Evolutionary conservation across 176 grass and related monocot genomes (phyloP).

Genomic region (Oryza nivara): DNA sequence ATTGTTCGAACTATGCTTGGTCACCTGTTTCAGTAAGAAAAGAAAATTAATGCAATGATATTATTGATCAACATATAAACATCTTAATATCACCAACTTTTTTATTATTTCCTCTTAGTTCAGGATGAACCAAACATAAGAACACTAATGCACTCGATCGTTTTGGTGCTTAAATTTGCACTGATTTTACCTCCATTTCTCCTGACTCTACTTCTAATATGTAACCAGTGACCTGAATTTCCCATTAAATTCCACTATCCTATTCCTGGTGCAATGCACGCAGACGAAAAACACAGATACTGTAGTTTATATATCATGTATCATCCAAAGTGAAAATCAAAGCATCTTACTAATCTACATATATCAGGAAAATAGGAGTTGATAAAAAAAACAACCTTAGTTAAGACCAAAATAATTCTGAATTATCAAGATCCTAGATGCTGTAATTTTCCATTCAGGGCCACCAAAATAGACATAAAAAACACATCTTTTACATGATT

Average conservation of each 20-base stretch:
- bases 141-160: not conserved
- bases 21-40: conserved; percentile 33
- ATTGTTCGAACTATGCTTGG: not conserved
- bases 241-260: not conserved
- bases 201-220: not conserved
- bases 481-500: conserved; percentile 13
- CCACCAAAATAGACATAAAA: not conserved
- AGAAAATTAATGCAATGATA: conserved; percentile 11
- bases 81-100: not conserved
- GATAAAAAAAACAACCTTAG: not conserved
- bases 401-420: not conserved
- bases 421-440: not conserved
- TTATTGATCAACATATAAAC: not conserved
- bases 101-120: not conserved
- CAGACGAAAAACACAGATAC: not conserved
- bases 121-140: not conserved
- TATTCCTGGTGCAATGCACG: not conserved
- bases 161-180: not conserved
- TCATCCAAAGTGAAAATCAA: not conserved
- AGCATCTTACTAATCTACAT: not conserved
- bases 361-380: not conserved
- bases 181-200: not conserved
- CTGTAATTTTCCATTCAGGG: not conserved
- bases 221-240: not conserved
- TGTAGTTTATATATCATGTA: no score